Base-by-base conservation (phyloP, 768 basidiomycete species). In the Sistotremastrum niveocremeum region DNA sequence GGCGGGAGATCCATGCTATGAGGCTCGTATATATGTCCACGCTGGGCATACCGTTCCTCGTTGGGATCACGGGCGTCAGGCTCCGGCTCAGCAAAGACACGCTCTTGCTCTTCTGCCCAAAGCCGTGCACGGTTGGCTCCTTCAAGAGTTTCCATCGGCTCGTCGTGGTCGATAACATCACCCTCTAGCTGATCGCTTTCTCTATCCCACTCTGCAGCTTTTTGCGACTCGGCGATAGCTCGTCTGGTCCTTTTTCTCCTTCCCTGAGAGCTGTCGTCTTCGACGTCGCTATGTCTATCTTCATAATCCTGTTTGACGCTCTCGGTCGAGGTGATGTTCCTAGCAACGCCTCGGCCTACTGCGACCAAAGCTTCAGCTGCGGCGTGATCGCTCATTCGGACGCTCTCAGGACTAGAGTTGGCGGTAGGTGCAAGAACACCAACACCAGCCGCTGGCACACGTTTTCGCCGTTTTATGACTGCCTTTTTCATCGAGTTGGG, bases 401-500 rank as follows among this genome's bases (percentile, higher is more conserved):
- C 68, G 56, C 38, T 51, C 55, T 39, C 30, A 56, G 54, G 10
- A 44, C 45, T 30, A 48, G 56, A 29, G 56, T 62, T 6, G 66
- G 53, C 45, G n/a, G 47, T 49, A 28, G 48, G 46, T 46, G 37
- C 39, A 36, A 70, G 52, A 52, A 68, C 59, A 7, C 57, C 58
- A 12, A 55, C 52, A 47, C 62, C 73, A 12, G 84, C 89, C 43
- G 94, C 93, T 34, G 95, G 91, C 37, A 99, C 93, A 54, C 95
- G 82, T 66, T 98, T 98, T 53, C 95, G 73, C 34, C 95, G 77
- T 68, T 99, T 99, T 74, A 99, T 99, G 54, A 95, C 89, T 4
- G 88, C 85, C 71, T 98, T 97, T 66, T 95, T 98, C 91, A 99
- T 94, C 51, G 90, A 88, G 52, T 91, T 93, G 36, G 95, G 95